Evolutionary conservation across 257 asterid genomes (phyloP).

Genomic region (Ocimum tenuiflorum): DNA sequence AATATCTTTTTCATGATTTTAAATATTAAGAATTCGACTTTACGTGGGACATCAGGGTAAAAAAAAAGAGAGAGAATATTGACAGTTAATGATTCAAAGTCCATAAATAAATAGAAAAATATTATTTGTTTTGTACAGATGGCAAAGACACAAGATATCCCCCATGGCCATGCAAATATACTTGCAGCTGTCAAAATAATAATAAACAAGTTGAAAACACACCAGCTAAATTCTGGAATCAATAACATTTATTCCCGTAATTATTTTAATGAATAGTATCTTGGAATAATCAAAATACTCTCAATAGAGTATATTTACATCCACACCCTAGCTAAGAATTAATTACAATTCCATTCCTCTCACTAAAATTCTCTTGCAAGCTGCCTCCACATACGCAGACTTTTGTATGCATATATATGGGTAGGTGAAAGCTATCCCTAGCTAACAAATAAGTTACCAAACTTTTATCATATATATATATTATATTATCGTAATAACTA

Average conservation of each 20-base stretch:
- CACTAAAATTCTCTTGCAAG: conserved; percentile 21
- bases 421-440: no score
- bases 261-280: conserved; percentile 27
- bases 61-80: no score
- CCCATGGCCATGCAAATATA: conserved; percentile 28
- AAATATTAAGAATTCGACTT: no score
- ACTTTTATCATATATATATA: not conserved
- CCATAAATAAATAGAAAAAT: not conserved
- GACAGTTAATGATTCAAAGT: no score
- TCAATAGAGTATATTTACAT: conserved; percentile 31
- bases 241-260: conserved; percentile 36
- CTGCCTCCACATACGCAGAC: not conserved
- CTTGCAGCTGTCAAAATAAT: conserved; percentile 25
- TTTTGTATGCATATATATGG: not conserved
- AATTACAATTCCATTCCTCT: conserved; percentile 23
- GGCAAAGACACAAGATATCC: conserved; percentile 17
- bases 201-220: conserved; percentile 19
- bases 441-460: no score
- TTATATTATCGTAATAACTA: no score
- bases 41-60: no score
- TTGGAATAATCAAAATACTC: conserved; percentile 38
- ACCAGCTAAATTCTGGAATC: conserved; percentile 28
- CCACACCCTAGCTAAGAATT: conserved; percentile 29
- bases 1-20: no score
- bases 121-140: not conserved